Percentiles rank a stretch among this genome's conserved stretches.
Conservation (phyloP, 345 rosid genomes). For the Hypericum perforatum region DNA sequence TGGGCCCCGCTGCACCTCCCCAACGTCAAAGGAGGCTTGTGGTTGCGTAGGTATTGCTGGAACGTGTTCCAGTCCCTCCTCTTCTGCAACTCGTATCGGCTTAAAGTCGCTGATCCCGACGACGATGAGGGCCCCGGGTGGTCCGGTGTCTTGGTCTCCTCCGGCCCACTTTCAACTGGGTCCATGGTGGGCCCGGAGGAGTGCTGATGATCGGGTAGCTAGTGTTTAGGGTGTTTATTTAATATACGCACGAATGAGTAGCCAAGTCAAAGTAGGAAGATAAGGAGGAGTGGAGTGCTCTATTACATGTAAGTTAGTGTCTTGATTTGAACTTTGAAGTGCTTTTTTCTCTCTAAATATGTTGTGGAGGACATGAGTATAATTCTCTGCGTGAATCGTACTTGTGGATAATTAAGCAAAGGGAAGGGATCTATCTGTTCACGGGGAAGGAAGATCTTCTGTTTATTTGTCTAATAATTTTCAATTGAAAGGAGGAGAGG, state of each 20-base stretch:
- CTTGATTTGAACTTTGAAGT: too few species aligned
- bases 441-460: background rate
- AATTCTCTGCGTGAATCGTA: too few species aligned
- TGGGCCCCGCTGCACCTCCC: slow-evolving; percentile 28
- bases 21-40: slow-evolving; percentile 24
- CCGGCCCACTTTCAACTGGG: too few species aligned
- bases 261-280: too few species aligned
- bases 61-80: slow-evolving; percentile 30
- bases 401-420: slow-evolving; percentile 1
- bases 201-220: too few species aligned
- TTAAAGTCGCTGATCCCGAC: slow-evolving; percentile 11
- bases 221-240: too few species aligned
- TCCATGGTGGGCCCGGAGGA: too few species aligned
- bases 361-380: too few species aligned
- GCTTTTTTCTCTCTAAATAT: too few species aligned
- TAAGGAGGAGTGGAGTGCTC: too few species aligned
- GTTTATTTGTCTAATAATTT: slow-evolving; percentile 1
- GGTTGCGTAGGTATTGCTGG: slow-evolving; percentile 20
- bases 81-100: slow-evolving; percentile 28
- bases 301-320: too few species aligned
- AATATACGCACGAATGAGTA: too few species aligned
- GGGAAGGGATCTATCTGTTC: background rate
- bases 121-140: slow-evolving; percentile 2
- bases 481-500: slow-evolving; percentile 10
- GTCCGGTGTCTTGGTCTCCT: background rate